Percentiles rank a stretch among this genome's conserved stretches.
Conservation (phyloP, 2,329 filamentous ascomycete genomes). For the Fusarium subglutinans region DNA sequence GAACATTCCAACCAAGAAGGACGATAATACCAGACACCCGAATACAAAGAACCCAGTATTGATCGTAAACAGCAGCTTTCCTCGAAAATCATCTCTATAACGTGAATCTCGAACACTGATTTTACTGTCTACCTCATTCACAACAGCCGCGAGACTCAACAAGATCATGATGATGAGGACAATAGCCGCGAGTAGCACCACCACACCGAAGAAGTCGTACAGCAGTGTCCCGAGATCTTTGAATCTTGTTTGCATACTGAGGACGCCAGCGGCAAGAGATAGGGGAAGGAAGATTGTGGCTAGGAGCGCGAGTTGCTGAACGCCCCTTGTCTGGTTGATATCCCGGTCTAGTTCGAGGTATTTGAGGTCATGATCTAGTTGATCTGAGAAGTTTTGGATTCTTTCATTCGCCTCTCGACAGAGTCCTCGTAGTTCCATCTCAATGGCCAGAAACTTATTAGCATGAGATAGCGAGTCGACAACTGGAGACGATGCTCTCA, state of each 20-base stretch:
- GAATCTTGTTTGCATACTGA: background rate
- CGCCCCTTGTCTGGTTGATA: rapidly evolving
- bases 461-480: rapidly evolving
- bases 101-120: rapidly evolving
- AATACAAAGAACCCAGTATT: background rate
- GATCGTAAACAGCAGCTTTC: rapidly evolving
- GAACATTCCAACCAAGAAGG: background rate
- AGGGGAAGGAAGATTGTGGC: rapidly evolving
- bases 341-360: rapidly evolving
- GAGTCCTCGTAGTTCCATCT: background rate
- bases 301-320: rapidly evolving
- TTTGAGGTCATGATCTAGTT: rapidly evolving
- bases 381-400: background rate
- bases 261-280: rapidly evolving
- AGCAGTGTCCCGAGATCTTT: rapidly evolving
- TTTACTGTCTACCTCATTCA: background rate
- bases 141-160: rapidly evolving
- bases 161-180: background rate
- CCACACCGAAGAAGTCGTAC: background rate
- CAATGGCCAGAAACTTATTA: background rate
- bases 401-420: rapidly evolving
- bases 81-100: background rate
- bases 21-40: rapidly evolving
- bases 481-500: background rate
- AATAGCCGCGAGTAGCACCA: background rate